These are phyloP conservation scores for Podochytrium sp. DNA, from an alignment of 192 early-diverging fungal species.

Conservation along the genomic window DNA sequence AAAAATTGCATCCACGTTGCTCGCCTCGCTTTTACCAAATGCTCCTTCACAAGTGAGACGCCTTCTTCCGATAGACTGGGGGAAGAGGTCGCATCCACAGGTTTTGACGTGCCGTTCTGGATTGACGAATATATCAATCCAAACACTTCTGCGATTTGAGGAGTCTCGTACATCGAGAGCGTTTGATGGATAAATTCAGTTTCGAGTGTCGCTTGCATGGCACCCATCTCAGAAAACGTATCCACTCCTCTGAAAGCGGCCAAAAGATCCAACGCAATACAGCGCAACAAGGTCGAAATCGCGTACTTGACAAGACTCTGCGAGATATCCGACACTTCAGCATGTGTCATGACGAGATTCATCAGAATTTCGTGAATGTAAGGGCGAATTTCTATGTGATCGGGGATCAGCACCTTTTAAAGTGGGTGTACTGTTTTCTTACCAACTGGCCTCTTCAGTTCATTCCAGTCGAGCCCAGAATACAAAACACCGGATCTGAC, in stretches of 20 bases:
- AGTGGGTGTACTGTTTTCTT: not conserved
- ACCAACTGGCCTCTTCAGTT: slow-evolving; percentile 75
- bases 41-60: slow-evolving; percentile 50
- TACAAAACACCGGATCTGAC: slow-evolving; percentile 81
- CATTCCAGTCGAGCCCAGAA: slow-evolving; percentile 87
- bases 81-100: not conserved
- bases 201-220: slow-evolving; percentile 94
- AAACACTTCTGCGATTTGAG: slow-evolving; percentile 67
- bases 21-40: slow-evolving; percentile 60
- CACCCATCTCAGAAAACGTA: slow-evolving; percentile 86
- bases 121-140: slow-evolving; percentile 77
- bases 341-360: slow-evolving; percentile 85
- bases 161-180: slow-evolving; percentile 74
- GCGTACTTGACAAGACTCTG: slow-evolving; percentile 78
- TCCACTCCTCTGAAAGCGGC: slow-evolving; percentile 79
- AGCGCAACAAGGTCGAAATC: slow-evolving; percentile 71
- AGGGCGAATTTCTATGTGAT: slow-evolving; percentile 76
- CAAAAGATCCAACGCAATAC: slow-evolving; percentile 81
- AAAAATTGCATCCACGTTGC: slow-evolving; percentile 69
- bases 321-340: slow-evolving; percentile 84
- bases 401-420: slow-evolving; percentile 2
- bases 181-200: slow-evolving; percentile 88
- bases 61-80: slow-evolving; percentile 45
- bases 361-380: slow-evolving; percentile 88
- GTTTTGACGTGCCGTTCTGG: slow-evolving; percentile 51